These are phyloP conservation scores for Leishmania guyanensis DNA, from an alignment of 208 protist genomes.

Conservation along the genomic window DNA sequence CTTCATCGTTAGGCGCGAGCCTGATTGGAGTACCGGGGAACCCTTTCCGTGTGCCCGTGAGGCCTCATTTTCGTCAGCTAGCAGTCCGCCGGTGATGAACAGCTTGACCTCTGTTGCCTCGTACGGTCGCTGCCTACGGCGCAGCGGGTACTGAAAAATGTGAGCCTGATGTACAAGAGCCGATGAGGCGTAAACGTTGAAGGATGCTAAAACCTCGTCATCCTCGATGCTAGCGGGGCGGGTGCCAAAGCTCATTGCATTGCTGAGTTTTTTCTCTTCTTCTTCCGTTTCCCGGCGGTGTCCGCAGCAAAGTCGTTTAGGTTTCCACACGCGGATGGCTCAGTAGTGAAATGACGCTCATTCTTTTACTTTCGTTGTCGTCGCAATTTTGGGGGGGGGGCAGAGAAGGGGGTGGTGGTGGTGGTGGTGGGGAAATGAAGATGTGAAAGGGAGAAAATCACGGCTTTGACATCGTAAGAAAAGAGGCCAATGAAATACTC, in stretches of 20 bases:
- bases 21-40: constrained; percentile 31
- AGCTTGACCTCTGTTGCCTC: constrained; percentile 68
- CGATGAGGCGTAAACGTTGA: constrained; percentile 74
- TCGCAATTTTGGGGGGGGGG: no score
- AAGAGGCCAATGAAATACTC: not conserved
- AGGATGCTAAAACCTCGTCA: constrained; percentile 81
- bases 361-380: not conserved
- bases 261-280: not conserved
- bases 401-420: not conserved
- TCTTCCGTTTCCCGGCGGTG: not conserved
- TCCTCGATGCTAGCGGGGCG: constrained; percentile 31
- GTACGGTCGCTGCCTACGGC: constrained; percentile 66
- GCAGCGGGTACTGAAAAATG: constrained; percentile 89
- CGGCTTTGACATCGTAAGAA: not conserved
- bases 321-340: not conserved
- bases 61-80: not conserved
- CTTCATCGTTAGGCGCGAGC: constrained; percentile 72
- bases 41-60: constrained; percentile 3
- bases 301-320: not conserved
- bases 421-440: not conserved
- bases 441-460: not conserved
- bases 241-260: constrained; percentile 30
- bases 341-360: not conserved
- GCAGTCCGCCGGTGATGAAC: constrained; percentile 48
- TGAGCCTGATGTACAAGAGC: constrained; percentile 65